phyloP scores from a whole-genome alignment of 495 filamentous ascomycete species.

The Lichina pygmaea region DNA sequence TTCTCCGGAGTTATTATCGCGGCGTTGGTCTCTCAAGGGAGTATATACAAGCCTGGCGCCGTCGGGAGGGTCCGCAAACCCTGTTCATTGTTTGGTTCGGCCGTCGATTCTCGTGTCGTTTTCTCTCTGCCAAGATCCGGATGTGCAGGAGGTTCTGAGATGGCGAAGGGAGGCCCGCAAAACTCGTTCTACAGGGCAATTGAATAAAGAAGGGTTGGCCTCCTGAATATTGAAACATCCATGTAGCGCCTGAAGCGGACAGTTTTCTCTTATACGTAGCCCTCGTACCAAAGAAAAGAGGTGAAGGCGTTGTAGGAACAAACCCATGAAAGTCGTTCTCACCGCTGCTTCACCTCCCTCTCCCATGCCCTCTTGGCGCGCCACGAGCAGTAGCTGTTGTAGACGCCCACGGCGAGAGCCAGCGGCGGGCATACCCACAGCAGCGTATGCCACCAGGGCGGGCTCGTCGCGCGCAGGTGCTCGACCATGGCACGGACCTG shows the following conservation, averaged over 20 bases:
- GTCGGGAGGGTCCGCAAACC: too few species aligned
- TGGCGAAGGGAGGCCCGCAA: not conserved
- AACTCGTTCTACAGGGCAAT: not conserved
- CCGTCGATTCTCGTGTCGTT: too few species aligned
- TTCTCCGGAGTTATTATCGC: too few species aligned
- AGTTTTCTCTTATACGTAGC: not conserved
- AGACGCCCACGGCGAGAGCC: constrained; percentile 31
- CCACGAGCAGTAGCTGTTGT: constrained; percentile 41
- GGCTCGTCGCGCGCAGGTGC: constrained; percentile 32
- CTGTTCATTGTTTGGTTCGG: too few species aligned
- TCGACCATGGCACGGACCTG: constrained; percentile 36
- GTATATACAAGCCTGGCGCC: too few species aligned
- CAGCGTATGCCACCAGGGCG: constrained; percentile 57
- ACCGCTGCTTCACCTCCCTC: constrained; percentile 23
- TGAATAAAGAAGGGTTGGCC: too few species aligned
- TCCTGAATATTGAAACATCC: too few species aligned
- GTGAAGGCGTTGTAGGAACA: not conserved
- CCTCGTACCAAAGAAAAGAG: not conserved
- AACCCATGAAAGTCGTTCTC: not conserved
- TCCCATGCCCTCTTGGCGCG: constrained; percentile 42
- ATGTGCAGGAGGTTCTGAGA: too few species aligned
- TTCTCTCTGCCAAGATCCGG: too few species aligned
- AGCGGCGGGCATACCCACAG: constrained; percentile 47
- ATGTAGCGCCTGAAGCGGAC: too few species aligned
- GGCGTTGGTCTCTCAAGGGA: too few species aligned